Evolutionary conservation across 192 early-diverging fungal species (phyloP), one percentile per base, ranked within the genome.

Genomic region (Backusella circina): DNA sequence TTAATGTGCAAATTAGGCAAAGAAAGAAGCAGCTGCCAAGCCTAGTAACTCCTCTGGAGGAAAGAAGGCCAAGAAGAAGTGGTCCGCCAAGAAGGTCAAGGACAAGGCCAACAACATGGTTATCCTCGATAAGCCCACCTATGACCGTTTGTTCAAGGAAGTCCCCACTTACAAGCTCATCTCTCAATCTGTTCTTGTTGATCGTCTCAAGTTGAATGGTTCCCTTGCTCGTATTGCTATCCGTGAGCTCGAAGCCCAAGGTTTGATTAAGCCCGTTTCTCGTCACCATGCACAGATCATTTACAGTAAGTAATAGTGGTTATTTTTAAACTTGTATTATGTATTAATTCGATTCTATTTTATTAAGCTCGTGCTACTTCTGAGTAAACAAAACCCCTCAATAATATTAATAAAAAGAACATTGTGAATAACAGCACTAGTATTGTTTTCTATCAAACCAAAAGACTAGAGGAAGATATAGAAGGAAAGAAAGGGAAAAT

Each of bases 71-170:
- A 88, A 77, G 72, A 78, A 78, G 97, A 99, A 99, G 95, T 99
- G 98, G 98, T 99, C 98, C 77, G 96, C 96, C 91, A 95, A 95
- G 82, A 97, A 97, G 91, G 95, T 97, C 75, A 98, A 99, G 95
- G 98, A 99, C 86, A 99, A 99, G 95, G 93, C 97, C 86, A 98
- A 99, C 95, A 99, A 99, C 93, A 89, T 94, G 84, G 97, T 99
- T 79, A 85, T 93, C 85, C 94, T 99, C 82, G 95, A 98, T 89
- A 95, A 97, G 86, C 84, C 95, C 79, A 99, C 97, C 77, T 96
- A 97, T 83, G 97, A 98, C 80, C 97, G 96, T 90, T 91, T 99
- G 54, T 93, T 94, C 89, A 99, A 99, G 95, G 98, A 99, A 87
- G 97, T 97, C 16, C 98, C 96, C 77, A 94, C 97, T 82, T 99